These are phyloP conservation scores for Alternaria conjuncta DNA, from an alignment of 2,329 filamentous ascomycete species.

Conservation along the genomic window DNA sequence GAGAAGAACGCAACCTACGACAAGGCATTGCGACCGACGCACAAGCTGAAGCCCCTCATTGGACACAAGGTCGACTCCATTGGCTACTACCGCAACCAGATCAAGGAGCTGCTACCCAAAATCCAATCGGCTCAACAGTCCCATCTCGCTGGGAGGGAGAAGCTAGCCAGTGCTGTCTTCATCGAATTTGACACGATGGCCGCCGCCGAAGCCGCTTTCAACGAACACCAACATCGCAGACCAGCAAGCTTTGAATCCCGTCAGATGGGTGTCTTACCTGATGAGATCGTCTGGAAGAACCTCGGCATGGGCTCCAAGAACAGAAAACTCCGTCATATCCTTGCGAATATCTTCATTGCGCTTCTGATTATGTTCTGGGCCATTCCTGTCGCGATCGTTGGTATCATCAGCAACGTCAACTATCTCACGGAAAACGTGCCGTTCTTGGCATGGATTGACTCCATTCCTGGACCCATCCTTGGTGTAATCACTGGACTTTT, in stretches of 20 bases:
- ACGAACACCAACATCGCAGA: slow-evolving; percentile 17
- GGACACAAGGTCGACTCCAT: slow-evolving; percentile 71
- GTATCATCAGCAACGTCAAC: slow-evolving; percentile 53
- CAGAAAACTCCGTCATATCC: slow-evolving; percentile 33
- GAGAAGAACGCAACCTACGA: slow-evolving; percentile 66
- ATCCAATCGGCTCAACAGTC: slow-evolving; percentile 70
- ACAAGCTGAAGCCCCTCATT: slow-evolving; percentile 49
- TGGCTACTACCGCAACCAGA: slow-evolving; percentile 77
- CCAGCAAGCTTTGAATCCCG: slow-evolving; percentile 44
- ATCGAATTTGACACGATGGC: slow-evolving; percentile 84
- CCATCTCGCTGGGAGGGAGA: slow-evolving; percentile 70
- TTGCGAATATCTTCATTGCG: slow-evolving; percentile 48
- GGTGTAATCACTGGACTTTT: slow-evolving; percentile 56
- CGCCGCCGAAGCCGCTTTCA: slow-evolving; percentile 79
- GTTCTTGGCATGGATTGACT: slow-evolving; percentile 52
- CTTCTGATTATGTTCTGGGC: slow-evolving; percentile 55
- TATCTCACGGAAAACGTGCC: slow-evolving; percentile 46
- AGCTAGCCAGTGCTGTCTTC: slow-evolving; percentile 78
- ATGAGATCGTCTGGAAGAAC: slow-evolving; percentile 57
- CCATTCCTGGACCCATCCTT: slow-evolving; percentile 49
- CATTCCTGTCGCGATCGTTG: slow-evolving; percentile 53
- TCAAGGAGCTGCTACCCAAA: slow-evolving; percentile 74
- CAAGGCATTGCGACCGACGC: slow-evolving; percentile 61
- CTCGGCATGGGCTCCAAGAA: slow-evolving; percentile 47
- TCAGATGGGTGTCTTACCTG: slow-evolving; percentile 52